Conservation (phyloP, 2,329 filamentous ascomycete genomes). For the Ascochyta lentis region DNA sequence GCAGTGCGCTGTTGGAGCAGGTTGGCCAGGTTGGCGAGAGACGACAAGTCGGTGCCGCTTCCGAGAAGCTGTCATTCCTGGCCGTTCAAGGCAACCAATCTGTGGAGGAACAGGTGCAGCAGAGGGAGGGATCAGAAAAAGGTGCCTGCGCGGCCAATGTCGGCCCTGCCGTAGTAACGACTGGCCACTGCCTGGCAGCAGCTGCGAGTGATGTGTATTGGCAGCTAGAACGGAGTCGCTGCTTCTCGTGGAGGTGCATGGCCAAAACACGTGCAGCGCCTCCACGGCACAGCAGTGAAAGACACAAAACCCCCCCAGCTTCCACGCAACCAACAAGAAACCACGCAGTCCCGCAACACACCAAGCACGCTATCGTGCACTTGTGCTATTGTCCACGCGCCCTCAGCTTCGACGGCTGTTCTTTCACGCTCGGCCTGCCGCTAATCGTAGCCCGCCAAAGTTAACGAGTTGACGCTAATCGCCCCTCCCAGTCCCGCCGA, state of each 20-base stretch:
- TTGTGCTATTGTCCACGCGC: slow-evolving; percentile 8
- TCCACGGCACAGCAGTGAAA: slow-evolving; percentile 3
- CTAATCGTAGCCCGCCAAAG: slow-evolving; percentile 12
- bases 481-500: slow-evolving; percentile 37
- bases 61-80: slow-evolving; percentile 15
- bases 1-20: slow-evolving; percentile 4
- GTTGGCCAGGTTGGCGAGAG: slow-evolving; percentile 9
- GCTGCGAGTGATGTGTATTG: slow-evolving; percentile 6
- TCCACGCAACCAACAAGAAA: neutral
- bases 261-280: slow-evolving; percentile 13
- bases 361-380: slow-evolving; percentile 4
- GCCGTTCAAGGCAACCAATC: slow-evolving; percentile 11
- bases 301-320: neutral
- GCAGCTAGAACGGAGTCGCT: slow-evolving; percentile 9
- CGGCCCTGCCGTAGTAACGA: slow-evolving; percentile 11
- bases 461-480: slow-evolving; percentile 8
- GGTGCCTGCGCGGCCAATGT: slow-evolving; percentile 18
- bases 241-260: slow-evolving; percentile 14
- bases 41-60: neutral
- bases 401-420: slow-evolving; percentile 12
- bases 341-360: neutral
- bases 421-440: slow-evolving; percentile 15
- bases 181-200: slow-evolving; percentile 4
- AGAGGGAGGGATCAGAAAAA: slow-evolving; percentile 6
- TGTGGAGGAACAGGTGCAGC: slow-evolving; percentile 13